A percentile compares a stretch with the other conserved stretches of the same genome.
These are phyloP conservation scores for Taiozyma sp. DNA, from an alignment of 1,139 yeast genomes.

Conservation along the genomic window DNA sequence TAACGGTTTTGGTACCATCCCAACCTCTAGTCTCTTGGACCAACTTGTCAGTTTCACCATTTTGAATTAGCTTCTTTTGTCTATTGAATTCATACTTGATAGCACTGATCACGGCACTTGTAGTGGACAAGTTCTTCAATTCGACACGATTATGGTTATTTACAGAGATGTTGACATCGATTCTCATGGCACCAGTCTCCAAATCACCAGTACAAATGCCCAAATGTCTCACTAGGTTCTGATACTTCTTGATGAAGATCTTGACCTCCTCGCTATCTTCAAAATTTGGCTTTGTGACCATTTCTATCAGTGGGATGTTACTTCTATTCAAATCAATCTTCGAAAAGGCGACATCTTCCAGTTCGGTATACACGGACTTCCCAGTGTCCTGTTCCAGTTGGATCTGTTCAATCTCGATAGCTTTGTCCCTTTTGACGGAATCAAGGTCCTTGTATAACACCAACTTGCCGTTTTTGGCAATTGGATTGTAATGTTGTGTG, in stretches of 20 bases:
- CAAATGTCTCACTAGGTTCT: conserved; percentile 60
- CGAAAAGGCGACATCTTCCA: conserved; percentile 28
- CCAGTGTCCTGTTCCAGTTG: conserved; percentile 97
- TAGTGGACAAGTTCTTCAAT: conserved; percentile 82
- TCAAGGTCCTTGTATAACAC: conserved; percentile 47
- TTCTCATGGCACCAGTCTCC: conserved; percentile 93
- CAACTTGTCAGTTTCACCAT: conserved; percentile 30
- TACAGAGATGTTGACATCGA: conserved; percentile 87
- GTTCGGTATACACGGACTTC: conserved; percentile 57
- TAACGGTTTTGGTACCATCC: conserved; percentile 69
- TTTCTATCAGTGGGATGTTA: conserved; percentile 81
- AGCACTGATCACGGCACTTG: conserved; percentile 77
- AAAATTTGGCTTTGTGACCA: conserved; percentile 91
- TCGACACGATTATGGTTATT: conserved; percentile 73
- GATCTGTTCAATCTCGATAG: conserved; percentile 60
- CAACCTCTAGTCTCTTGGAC: conserved; percentile 88
- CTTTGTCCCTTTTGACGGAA: conserved; percentile 40
- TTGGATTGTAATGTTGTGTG: conserved; percentile 83
- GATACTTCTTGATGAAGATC: conserved; percentile 78
- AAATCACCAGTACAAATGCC: conserved; percentile 84
- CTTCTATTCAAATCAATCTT: conserved; percentile 79
- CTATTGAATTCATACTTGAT: conserved; percentile 70
- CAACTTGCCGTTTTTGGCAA: conserved; percentile 65
- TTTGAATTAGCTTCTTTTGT: conserved; percentile 44
- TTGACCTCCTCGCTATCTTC: conserved; percentile 62